Evolutionary conservation across 148 eudicot genomes (phyloP), one percentile per base, ranked within the genome.

Genomic region (Rheum nobile): DNA sequence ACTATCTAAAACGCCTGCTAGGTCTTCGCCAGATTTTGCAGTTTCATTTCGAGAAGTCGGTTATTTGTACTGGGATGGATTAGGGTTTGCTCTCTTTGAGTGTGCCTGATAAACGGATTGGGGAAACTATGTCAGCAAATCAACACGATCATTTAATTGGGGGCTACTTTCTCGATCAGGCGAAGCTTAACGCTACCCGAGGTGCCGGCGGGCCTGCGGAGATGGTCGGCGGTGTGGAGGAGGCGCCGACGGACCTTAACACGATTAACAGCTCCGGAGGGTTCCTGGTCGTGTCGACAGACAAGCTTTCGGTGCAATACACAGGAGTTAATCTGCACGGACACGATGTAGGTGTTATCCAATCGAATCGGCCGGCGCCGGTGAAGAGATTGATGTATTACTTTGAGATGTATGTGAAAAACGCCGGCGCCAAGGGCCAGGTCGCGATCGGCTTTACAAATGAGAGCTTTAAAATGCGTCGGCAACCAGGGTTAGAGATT

Each of bases 311-410:
- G 70, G 87, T 91, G 8, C 82, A 85, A 39, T 94, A 94, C 72
- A 81, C 93, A 13, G 81, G 43, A 10, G 89, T 85, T 1, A 82
- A 88, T 54, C 75, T 91, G 79, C 98, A 94, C 75, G 96, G 88
- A 0, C 90, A 91, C 50, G 98, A 94, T 38, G 98, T 94, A 1
- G 98, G 98, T 24, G 96, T 85, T 1, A 90, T 91, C 37, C 97
- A 94, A 70, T 86, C 91, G 13, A 86, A 94, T 73, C 72, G 76
- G 7, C 83, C 98, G 0, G 98, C 97, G 42, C 97, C 98, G 13
- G 79, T 78, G 65, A 88, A 88, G 78, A 39, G 89, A 32, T 70
- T 88, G 29, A 47, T 79, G 37, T 94, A 89, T 80, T 94, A 89
- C 75, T 94, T 94, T 41, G 98, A 94, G 79, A 85, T 94, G 74